Conservation (phyloP, 1,139 yeast species). For the Trichomonascaceae sp. region DNA sequence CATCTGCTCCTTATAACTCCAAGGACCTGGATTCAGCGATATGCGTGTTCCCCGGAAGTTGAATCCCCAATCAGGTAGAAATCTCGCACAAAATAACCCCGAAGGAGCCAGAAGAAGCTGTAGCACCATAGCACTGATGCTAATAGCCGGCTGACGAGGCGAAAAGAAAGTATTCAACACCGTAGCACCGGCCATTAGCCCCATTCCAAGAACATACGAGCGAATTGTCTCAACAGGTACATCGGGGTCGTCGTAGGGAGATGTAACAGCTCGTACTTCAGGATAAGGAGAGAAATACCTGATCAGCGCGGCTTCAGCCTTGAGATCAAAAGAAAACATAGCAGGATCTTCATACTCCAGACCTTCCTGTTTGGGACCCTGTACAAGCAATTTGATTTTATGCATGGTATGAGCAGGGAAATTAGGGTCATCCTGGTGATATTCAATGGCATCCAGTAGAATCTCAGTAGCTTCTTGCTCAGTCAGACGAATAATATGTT, state of each 20-base stretch:
- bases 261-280: slow-evolving; percentile 44
- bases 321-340: slow-evolving; percentile 29
- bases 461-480: slow-evolving; percentile 41
- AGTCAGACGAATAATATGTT: slow-evolving; percentile 29
- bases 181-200: slow-evolving; percentile 52
- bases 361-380: slow-evolving; percentile 18
- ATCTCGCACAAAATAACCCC: slow-evolving; percentile 36
- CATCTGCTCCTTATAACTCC: slow-evolving; percentile 66
- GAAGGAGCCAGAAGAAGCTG: slow-evolving; percentile 55
- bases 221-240: slow-evolving; percentile 46
- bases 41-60: slow-evolving; percentile 35
- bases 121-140: slow-evolving; percentile 42
- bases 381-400: slow-evolving; percentile 25
- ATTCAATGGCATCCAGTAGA: slow-evolving; percentile 34
- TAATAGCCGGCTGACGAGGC: slow-evolving; percentile 48
- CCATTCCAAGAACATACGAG: slow-evolving; percentile 49
- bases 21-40: slow-evolving; percentile 55
- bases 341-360: slow-evolving; percentile 23
- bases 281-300: slow-evolving; percentile 46
- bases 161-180: slow-evolving; percentile 53
- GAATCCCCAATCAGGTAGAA: slow-evolving; percentile 48
- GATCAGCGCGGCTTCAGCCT: slow-evolving; percentile 37
- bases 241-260: slow-evolving; percentile 41
- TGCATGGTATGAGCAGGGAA: slow-evolving; percentile 37
- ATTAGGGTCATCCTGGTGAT: slow-evolving; percentile 46